Evolutionary conservation across 2,329 filamentous ascomycete species (phyloP), one percentile per base, ranked within the genome.

Genomic region (Calonectria pteridis): DNA sequence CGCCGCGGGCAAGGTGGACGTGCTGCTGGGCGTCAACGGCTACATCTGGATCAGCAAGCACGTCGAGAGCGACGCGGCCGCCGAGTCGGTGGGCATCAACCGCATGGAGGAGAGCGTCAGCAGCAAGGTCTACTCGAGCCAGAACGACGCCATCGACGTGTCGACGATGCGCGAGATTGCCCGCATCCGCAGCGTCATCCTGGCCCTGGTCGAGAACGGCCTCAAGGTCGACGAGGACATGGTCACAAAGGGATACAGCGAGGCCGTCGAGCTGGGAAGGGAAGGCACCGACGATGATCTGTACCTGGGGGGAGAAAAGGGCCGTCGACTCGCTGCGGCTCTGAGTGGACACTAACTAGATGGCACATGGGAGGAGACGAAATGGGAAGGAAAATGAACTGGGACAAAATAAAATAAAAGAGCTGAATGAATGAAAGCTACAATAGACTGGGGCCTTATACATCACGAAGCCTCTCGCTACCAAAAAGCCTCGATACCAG

Each of bases 11-110:
- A 93, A 92, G 75, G 91, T 99, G 33, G 95, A 98, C 82, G 92
- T 98, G 10, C 90, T 98, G 67, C 88, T 99, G 1, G 97, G 97
- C 3, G 97, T 99, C 49, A 99, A 99, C 81, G 97, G 97, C 1
- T 98, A 97, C 83, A 95, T 98, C 72, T 99, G 95, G 94, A 96
- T 98, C 81, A 93, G 93, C 84, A 96, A 95, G 86, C 95, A 98
- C 80, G 87, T 94, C 10, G 92, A 94, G 77, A 90, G 89, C 43
- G 88, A 89, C n/a, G 84, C 85, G 6, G 83, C 84, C 50, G 82
- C 84, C 49, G 86, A 89, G 53, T 86, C 87, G n/a, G 83, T 84
- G n/a, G 86, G 85, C 18, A 94, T 98, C 80, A 98, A 95, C 67
- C 91, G 94, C 77, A 90, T 98, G 83, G 97, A 98, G 84, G 97